Evolutionary conservation across 2,329 filamentous ascomycete genomes (phyloP).

Genomic region (Paecilomyces fulvus): DNA sequence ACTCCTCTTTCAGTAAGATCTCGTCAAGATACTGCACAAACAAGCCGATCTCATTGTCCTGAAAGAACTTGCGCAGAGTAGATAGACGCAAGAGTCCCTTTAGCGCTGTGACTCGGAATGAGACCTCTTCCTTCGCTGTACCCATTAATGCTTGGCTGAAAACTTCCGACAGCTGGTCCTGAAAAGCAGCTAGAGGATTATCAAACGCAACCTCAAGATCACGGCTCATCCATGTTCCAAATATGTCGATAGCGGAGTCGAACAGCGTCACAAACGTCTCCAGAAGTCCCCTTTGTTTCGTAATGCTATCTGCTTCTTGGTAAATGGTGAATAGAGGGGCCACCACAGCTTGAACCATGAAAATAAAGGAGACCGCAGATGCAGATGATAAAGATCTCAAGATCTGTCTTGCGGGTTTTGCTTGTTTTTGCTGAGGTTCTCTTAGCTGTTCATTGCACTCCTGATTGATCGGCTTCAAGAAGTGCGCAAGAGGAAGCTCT

Average conservation of each 20-base stretch:
- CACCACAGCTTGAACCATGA: constrained; percentile 48
- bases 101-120: constrained; percentile 42
- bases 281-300: constrained; percentile 54
- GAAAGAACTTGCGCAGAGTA: constrained; percentile 38
- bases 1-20: constrained; percentile 52
- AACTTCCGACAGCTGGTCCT: constrained; percentile 45
- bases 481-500: constrained; percentile 41
- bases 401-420: constrained; percentile 55
- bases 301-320: constrained; percentile 52
- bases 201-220: constrained; percentile 27
- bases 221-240: constrained; percentile 46
- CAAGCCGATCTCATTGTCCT: constrained; percentile 45
- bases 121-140: constrained; percentile 42
- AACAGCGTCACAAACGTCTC: constrained; percentile 53
- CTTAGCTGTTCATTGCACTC: constrained; percentile 61
- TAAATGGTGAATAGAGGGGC: constrained; percentile 53
- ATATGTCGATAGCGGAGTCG: constrained; percentile 49
- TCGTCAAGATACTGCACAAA: constrained; percentile 52
- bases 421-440: constrained; percentile 61
- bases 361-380: constrained; percentile 46
- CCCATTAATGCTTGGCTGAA: constrained; percentile 49
- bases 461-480: constrained; percentile 53
- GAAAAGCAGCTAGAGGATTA: constrained; percentile 41
- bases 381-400: constrained; percentile 48
- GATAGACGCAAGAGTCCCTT: constrained; percentile 41